phyloP scores from a whole-genome alignment of 164 flowering plant genomes.

The Chimonanthus salicifolius region DNA sequence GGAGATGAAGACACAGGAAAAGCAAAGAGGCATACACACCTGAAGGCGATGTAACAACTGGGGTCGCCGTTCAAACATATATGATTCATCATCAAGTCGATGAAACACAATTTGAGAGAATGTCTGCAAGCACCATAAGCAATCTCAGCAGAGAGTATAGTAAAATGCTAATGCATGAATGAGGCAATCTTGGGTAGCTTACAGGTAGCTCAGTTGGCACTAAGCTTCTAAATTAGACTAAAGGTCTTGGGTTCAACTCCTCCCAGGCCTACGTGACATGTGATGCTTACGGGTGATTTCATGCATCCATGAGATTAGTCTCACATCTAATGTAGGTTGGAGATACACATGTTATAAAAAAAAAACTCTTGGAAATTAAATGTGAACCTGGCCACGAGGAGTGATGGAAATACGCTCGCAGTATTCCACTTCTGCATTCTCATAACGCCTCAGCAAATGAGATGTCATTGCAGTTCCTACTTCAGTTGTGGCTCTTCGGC shows the following conservation, averaged over 20 bases:
- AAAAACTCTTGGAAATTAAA: slow-evolving; percentile 8
- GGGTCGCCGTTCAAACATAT: slow-evolving; percentile 80
- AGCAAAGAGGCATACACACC: slow-evolving; percentile 27
- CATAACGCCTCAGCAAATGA: slow-evolving; percentile 67
- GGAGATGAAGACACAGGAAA: neutral
- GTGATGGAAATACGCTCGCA: slow-evolving; percentile 82
- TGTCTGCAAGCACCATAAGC: slow-evolving; percentile 43
- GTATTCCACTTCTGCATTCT: slow-evolving; percentile 71
- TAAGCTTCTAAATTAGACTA: no score
- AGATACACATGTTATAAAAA: neutral
- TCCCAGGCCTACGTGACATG: no score
- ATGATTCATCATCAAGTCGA: slow-evolving; percentile 85
- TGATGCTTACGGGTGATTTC: no score
- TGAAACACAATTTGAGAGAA: slow-evolving; percentile 80
- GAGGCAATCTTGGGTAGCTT: neutral
- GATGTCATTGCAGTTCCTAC: slow-evolving; percentile 86
- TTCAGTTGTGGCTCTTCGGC: slow-evolving; percentile 87
- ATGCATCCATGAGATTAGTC: no score
- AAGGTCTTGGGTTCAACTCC: no score
- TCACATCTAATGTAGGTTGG: neutral
- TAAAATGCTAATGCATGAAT: neutral
- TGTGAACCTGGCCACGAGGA: slow-evolving; percentile 83
- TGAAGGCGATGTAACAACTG: slow-evolving; percentile 95
- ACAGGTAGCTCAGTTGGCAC: no score
- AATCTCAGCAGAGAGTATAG: neutral